Evolutionary conservation across 1,139 yeast species (phyloP), one percentile per base, ranked within the genome.

Genomic region (Saccharomyces hybrid): DNA sequence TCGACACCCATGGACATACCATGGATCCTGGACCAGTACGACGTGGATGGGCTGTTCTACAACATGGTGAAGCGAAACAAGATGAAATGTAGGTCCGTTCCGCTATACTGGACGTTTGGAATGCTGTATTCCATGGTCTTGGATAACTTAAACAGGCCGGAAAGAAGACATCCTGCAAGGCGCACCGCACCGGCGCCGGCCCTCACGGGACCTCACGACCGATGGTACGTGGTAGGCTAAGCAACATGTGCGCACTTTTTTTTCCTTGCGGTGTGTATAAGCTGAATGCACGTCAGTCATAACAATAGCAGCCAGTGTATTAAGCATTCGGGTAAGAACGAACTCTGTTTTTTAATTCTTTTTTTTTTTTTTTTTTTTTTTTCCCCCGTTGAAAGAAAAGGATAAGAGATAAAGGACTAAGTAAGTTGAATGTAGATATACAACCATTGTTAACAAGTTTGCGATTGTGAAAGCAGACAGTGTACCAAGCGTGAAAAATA

Each of bases 21-120:
- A 5, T 54, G 59, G 56, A 41, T 58, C 27, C 54, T 66, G 44
- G 57, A 57, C 13, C 58, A 59, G 38, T 57, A 62, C 52, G 68
- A 63, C 49, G 53, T 64, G 9, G 68, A 65, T 44, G 61, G 60
- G 23, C 55, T 66, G 44, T 58, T 66, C 32, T 64, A 62, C 38
- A 49, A 57, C 41, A 52, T 60, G 57, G 54, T 53, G 8, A 56
- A 53, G 38, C 32, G 50, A 13, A 53, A 49, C n/a, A 42, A 48
- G 50, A 53, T 56, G 29, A 53, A 52, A 16, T 53, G 54, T 28
- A 48, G 57, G 49, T 38, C 44, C n/a, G 44, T 38, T 11, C 11
- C 44, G 44, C 44, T 38, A 16, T 38, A 38, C 4, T 38, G 44
- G 44, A 38, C 44, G 11, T 38, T 38, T 38, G 44, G 44, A 11